These are phyloP conservation scores for Chalciporus sphaerocephalus DNA, from an alignment of 768 basidiomycete species.

Conservation along the genomic window DNA sequence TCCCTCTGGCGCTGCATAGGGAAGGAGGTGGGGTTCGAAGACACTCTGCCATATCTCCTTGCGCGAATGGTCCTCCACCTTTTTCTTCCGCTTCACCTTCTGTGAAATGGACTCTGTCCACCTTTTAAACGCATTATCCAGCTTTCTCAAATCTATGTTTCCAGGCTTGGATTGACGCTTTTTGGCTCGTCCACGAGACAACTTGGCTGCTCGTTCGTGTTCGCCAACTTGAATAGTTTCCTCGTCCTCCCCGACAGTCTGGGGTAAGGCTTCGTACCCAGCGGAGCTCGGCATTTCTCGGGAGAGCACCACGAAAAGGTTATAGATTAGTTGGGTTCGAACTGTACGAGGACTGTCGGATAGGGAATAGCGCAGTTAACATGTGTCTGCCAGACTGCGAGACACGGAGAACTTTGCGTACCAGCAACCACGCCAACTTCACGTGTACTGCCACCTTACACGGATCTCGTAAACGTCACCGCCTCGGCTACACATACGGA, in stretches of 20 bases:
- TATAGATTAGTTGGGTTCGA: neutral
- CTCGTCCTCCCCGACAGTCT: conserved; percentile 38
- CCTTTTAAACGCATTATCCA: conserved; percentile 82
- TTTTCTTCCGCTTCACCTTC: conserved; percentile 79
- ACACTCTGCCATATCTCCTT: conserved; percentile 78
- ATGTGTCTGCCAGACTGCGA: conserved; percentile 12
- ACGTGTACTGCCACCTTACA: conserved; percentile 21
- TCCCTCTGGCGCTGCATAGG: conserved; percentile 31
- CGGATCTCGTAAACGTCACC: neutral
- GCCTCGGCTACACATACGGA: no score
- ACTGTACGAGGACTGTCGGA: conserved; percentile 2
- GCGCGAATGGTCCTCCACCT: conserved; percentile 55
- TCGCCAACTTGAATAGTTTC: conserved; percentile 35
- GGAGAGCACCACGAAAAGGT: neutral
- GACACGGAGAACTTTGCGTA: neutral
- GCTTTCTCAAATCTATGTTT: conserved; percentile 72
- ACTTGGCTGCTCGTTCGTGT: conserved; percentile 20
- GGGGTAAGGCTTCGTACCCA: conserved; percentile 46
- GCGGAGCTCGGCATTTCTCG: conserved; percentile 40
- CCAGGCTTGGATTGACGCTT: conserved; percentile 45
- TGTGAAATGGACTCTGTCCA: conserved; percentile 88
- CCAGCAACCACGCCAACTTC: neutral
- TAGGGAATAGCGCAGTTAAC: conserved; percentile 13
- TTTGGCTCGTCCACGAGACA: conserved; percentile 24
- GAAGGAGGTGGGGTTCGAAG: conserved; percentile 59